phyloP scores from a whole-genome alignment of 1,139 yeast species.

The Protomyces lactucae-debilis region DNA sequence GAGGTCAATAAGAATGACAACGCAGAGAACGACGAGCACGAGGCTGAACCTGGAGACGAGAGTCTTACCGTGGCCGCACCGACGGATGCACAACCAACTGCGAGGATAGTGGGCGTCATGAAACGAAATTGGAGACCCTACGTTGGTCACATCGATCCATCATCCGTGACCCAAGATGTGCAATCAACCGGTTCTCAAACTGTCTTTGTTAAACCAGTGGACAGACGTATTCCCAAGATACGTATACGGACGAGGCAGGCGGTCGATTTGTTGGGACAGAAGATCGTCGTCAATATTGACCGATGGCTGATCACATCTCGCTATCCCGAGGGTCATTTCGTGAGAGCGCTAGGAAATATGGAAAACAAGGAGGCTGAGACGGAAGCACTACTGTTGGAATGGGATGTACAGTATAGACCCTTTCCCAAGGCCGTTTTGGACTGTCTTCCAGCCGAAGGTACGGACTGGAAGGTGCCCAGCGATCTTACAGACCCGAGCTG shows the following conservation, averaged over 20 bases:
- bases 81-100: conserved; percentile 68
- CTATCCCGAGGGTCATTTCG: conserved; percentile 92
- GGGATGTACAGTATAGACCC: conserved; percentile 94
- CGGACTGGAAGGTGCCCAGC: conserved; percentile 83
- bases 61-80: conserved; percentile 49
- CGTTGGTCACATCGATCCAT: conserved; percentile 88
- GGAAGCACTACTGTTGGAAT: conserved; percentile 87
- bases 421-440: conserved; percentile 87
- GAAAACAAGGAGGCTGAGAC: conserved; percentile 95
- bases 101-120: conserved; percentile 78
- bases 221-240: conserved; percentile 78
- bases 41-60: conserved; percentile 52
- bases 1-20: conserved; percentile 52
- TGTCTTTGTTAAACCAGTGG: conserved; percentile 85
- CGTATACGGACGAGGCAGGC: conserved; percentile 86
- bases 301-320: conserved; percentile 83
- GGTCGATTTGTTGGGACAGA: conserved; percentile 69
- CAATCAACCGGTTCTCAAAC: conserved; percentile 53
- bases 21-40: conserved; percentile 52
- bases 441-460: conserved; percentile 90
- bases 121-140: conserved; percentile 95
- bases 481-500: conserved; percentile 51
- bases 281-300: conserved; percentile 88
- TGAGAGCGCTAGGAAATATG: conserved; percentile 78
- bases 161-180: conserved; percentile 48